phyloP scores from a whole-genome alignment of 2,329 filamentous ascomycete species.

The Dryadomyces quercivorus region DNA sequence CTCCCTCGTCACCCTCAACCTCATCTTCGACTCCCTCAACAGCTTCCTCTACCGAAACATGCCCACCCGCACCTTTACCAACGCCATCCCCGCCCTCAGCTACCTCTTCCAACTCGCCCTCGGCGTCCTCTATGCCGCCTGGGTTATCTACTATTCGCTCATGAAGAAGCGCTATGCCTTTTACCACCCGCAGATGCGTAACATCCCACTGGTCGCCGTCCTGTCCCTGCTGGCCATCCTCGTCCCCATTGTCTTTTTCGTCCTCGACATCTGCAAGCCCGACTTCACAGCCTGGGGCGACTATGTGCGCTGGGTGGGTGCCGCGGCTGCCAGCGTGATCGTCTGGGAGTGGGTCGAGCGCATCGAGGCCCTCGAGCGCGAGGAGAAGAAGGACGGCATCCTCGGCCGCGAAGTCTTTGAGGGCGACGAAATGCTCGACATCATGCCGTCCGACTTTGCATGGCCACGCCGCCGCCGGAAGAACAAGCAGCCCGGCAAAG shows the following conservation, averaged over 20 bases:
- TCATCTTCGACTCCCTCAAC: conserved; percentile 83
- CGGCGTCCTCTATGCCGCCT: conserved; percentile 78
- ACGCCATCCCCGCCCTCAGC: conserved; percentile 81
- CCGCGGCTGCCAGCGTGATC: conserved; percentile 86
- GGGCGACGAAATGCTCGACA: conserved; percentile 81
- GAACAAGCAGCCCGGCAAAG: conserved; percentile 17
- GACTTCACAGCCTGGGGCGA: conserved; percentile 87
- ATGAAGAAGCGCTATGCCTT: conserved; percentile 87
- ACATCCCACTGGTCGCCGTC: conserved; percentile 68
- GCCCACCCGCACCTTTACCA: conserved; percentile 55
- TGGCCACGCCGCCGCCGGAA: conserved; percentile 30
- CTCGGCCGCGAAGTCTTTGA: conserved; percentile 85
- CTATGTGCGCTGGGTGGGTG: conserved; percentile 93
- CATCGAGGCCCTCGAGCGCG: conserved; percentile 82
- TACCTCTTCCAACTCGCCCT: conserved; percentile 85
- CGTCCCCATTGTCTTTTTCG: conserved; percentile 86
- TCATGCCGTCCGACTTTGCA: conserved; percentile 36
- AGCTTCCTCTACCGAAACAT: conserved; percentile 53
- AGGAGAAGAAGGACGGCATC: conserved; percentile 90
- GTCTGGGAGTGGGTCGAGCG: conserved; percentile 98
- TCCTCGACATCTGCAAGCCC: conserved; percentile 76
- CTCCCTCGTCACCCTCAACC: conserved; percentile 79
- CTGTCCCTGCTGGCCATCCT: conserved; percentile 72
- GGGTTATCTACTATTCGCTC: conserved; percentile 88
- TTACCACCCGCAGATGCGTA: conserved; percentile 82